Base-by-base conservation (phyloP, 2,329 filamentous ascomycete species). In the Monilinia laxa region DNA sequence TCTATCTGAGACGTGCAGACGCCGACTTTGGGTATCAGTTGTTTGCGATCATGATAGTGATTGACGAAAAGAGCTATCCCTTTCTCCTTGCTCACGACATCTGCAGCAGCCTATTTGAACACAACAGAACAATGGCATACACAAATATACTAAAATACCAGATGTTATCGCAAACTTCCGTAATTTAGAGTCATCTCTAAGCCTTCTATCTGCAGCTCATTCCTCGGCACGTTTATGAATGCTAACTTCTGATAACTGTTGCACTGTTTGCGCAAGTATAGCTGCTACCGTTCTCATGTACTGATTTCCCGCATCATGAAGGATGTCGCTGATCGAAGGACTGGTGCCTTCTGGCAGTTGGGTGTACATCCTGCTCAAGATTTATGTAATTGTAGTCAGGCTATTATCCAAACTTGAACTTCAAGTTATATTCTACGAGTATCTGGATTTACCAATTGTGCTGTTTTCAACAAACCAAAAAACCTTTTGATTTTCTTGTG, bases 51-150 rank as follows among this genome's bases (percentile, higher is more conserved):
- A 14, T 38, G 42, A 59, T 35, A 49, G 20, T 9, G 42, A 47
- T 35, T 12, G 18, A 25, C 12, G 25, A 23, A 25, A n/a, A 49
- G 28, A 59, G 28, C 6, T 20, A 10, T 10, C 14, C 20, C 18
- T n/a, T 35, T n/a, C 45, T 11, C 31, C 2, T 3, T 18, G 10
- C 20, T 58, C 9, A 18, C 2, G 14, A 20, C 4, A 1, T 47
- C 31, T 23, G 7, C 23, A 3, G 1, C 5, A 9, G 18, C 5
- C 1, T n/a, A 14, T 0, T n/a, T 10, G 45, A 42, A 18, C 6
- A 20, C 4, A 11, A 40, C 2, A 16, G 20, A 20, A 23, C 2
- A 59, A 4, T 1, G 31, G 12, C 5, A 18, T 14, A 47, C 1
- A 25, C 1, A 59, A 10, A 1, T 10, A 10, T 1, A 16, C 9